A percentile compares a stretch with the other conserved stretches of the same genome.
These are phyloP conservation scores for Echinosophora koreensis DNA, from an alignment of 306 rosid species.

Conservation along the genomic window DNA sequence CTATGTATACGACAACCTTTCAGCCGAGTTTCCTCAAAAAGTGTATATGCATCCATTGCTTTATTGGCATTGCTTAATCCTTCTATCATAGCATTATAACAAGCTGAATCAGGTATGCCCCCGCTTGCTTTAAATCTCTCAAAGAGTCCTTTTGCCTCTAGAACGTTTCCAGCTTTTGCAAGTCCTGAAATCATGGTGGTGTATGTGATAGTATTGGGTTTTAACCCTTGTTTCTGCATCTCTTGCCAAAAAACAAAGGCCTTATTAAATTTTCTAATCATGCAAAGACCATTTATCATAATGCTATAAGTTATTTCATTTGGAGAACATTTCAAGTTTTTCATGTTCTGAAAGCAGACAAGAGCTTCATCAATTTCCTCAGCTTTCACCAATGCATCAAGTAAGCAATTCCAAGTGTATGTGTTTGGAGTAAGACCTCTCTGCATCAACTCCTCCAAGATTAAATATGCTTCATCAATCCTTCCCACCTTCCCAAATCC, in stretches of 20 bases:
- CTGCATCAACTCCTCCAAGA: constrained; percentile 95
- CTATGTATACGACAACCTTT: constrained; percentile 75
- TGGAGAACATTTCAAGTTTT: constrained; percentile 77
- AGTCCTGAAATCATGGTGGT: constrained; percentile 94
- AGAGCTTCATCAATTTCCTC: constrained; percentile 93
- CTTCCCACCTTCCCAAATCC: constrained; percentile 98
- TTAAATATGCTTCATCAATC: constrained; percentile 90
- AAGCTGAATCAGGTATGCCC: constrained; percentile 80
- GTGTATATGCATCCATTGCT: constrained; percentile 82
- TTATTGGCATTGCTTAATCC: constrained; percentile 80
- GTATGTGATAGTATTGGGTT: constrained; percentile 81
- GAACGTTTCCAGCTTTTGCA: constrained; percentile 85
- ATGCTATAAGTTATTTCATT: constrained; percentile 83
- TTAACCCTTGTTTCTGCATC: constrained; percentile 88
- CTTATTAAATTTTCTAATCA: constrained; percentile 88
- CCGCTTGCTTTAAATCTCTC: constrained; percentile 79
- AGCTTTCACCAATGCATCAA: constrained; percentile 90
- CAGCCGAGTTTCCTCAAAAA: constrained; percentile 88
- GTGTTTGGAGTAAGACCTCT: constrained; percentile 79
- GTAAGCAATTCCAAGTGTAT: constrained; percentile 92
- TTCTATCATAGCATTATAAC: constrained; percentile 87
- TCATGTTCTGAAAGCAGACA: constrained; percentile 88
- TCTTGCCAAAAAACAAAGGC: constrained; percentile 98
- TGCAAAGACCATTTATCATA: constrained; percentile 93
- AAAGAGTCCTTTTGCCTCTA: constrained; percentile 76